These are phyloP conservation scores for Gremmenia infestans DNA, from an alignment of 2,329 filamentous ascomycete species.

Conservation along the genomic window DNA sequence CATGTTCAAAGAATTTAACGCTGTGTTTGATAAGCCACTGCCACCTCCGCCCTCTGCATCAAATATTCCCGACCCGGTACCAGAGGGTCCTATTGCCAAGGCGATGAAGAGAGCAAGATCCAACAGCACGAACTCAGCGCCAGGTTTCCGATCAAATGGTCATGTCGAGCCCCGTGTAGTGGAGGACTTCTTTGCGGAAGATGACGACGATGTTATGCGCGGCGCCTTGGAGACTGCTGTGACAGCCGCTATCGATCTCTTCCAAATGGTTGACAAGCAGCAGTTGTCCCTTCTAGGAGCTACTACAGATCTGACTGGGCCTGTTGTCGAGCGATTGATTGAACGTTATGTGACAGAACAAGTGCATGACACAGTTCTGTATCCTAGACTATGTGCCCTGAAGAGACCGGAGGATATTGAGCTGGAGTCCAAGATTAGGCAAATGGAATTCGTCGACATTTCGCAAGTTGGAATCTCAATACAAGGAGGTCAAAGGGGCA, in stretches of 20 bases:
- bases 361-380: constrained; percentile 78
- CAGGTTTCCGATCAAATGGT: constrained; percentile 32
- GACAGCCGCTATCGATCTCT: constrained; percentile 88
- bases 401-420: constrained; percentile 80
- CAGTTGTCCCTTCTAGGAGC: constrained; percentile 87
- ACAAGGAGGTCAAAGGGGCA: constrained; percentile 70
- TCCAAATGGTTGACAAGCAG: constrained; percentile 92
- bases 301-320: constrained; percentile 88
- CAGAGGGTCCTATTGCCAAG: constrained; percentile 50
- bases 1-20: constrained; percentile 83
- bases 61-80: constrained; percentile 53
- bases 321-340: constrained; percentile 86
- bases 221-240: constrained; percentile 87
- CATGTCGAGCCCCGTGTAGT: constrained; percentile 35
- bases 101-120: constrained; percentile 53
- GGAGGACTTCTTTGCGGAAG: constrained; percentile 70
- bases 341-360: constrained; percentile 93
- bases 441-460: constrained; percentile 92
- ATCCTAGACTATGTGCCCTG: constrained; percentile 73
- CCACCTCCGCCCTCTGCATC: constrained; percentile 65
- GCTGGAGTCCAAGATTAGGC: constrained; percentile 80
- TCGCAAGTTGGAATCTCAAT: constrained; percentile 89
- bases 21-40: constrained; percentile 77
- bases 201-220: constrained; percentile 88
- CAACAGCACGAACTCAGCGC: constrained; percentile 38